Evolutionary conservation across 2,329 filamentous ascomycete genomes (phyloP).

Genomic region (Camptophora hylomeconis): DNA sequence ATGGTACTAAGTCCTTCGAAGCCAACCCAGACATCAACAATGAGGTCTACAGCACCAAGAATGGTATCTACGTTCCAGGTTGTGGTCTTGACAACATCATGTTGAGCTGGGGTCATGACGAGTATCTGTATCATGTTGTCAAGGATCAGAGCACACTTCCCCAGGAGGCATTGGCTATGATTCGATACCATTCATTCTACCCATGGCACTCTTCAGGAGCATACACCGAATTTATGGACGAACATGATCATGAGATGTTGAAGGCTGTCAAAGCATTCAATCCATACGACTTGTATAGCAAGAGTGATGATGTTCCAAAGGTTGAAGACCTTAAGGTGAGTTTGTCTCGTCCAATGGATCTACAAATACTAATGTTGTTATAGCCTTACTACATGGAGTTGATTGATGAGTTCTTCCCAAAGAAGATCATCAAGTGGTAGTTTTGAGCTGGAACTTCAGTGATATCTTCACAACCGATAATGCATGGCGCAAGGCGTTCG

Average conservation of each 20-base stretch:
- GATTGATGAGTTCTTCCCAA: constrained; percentile 62
- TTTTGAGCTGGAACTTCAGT: not conserved
- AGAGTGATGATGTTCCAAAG: constrained; percentile 69
- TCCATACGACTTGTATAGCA: constrained; percentile 84
- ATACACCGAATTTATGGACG: constrained; percentile 71
- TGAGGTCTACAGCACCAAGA: constrained; percentile 58
- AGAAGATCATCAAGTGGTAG: constrained; percentile 57
- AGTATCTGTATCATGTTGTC: constrained; percentile 76
- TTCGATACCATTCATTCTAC: constrained; percentile 87
- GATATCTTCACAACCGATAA: not conserved
- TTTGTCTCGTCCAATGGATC: constrained; percentile 4
- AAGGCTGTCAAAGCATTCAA: constrained; percentile 77
- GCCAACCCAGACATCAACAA: constrained; percentile 63
- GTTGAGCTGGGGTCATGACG: constrained; percentile 82
- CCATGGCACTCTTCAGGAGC: constrained; percentile 76
- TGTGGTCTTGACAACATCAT: constrained; percentile 81
- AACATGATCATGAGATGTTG: constrained; percentile 67
- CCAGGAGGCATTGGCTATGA: constrained; percentile 77
- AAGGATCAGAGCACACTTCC: constrained; percentile 72
- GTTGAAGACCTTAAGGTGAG: constrained; percentile 61
- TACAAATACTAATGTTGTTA: constrained; percentile 9
- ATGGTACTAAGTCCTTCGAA: constrained; percentile 58
- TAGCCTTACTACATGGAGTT: constrained; percentile 61
- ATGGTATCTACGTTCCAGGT: constrained; percentile 66
- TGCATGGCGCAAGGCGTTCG: not conserved